Conservation (phyloP, 495 filamentous ascomycete species). For the Annulohypoxylon bovei region DNA sequence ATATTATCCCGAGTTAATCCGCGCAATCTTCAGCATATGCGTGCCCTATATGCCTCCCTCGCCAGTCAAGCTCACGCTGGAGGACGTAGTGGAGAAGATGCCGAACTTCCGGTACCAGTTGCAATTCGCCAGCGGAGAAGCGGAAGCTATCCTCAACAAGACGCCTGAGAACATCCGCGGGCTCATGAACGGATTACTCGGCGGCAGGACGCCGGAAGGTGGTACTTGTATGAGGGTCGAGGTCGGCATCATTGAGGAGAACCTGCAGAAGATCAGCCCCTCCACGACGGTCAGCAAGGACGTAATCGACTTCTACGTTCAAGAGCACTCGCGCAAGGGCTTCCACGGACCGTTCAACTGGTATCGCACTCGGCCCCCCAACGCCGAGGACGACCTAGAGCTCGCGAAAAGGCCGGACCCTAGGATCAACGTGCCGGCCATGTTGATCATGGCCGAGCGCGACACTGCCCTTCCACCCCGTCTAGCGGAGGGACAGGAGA, state of each 20-base stretch:
- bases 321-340: slow-evolving; percentile 74
- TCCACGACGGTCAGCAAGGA: slow-evolving; percentile 67
- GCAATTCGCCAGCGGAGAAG: slow-evolving; percentile 72
- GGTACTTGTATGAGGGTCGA: slow-evolving; percentile 63
- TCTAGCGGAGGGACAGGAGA: slow-evolving; percentile 74
- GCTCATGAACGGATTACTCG: slow-evolving; percentile 76
- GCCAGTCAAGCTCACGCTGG: slow-evolving; percentile 58
- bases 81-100: slow-evolving; percentile 64
- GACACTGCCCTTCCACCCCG: slow-evolving; percentile 74
- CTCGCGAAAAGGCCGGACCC: slow-evolving; percentile 47
- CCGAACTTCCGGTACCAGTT: slow-evolving; percentile 89
- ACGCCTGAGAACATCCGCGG: slow-evolving; percentile 65
- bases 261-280: slow-evolving; percentile 61
- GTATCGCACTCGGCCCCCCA: slow-evolving; percentile 78
- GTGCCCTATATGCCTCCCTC: slow-evolving; percentile 72
- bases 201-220: slow-evolving; percentile 65
- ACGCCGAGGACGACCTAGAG: slow-evolving; percentile 77
- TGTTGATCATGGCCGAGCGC: slow-evolving; percentile 77
- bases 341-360: slow-evolving; percentile 84
- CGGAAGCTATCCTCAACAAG: slow-evolving; percentile 68
- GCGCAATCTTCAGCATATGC: slow-evolving; percentile 79
- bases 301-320: slow-evolving; percentile 80
- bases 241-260: slow-evolving; percentile 64
- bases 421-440: slow-evolving; percentile 70
- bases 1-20: slow-evolving; percentile 76